These are phyloP conservation scores for Phoenix dactylifera DNA, from an alignment of 176 grass and related monocot species.

Conservation along the genomic window DNA sequence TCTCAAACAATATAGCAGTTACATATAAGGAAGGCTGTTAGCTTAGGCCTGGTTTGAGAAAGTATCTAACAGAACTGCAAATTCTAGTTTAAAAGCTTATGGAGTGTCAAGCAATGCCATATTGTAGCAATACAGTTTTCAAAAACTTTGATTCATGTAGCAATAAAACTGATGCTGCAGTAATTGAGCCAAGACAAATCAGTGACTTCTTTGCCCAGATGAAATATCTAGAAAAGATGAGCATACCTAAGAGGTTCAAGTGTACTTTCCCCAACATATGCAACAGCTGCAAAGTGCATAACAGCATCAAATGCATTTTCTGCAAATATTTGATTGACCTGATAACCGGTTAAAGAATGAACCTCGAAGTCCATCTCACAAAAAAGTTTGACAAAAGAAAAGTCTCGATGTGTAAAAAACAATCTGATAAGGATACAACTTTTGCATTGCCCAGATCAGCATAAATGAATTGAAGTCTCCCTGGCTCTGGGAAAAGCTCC, in stretches of 20 bases:
- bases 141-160: too few relatives aligned
- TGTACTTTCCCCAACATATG: constrained; percentile 97
- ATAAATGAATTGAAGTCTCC: constrained; percentile 97
- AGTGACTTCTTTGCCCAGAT: too few relatives aligned
- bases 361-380: not conserved
- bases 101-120: too few relatives aligned
- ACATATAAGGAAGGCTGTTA: too few relatives aligned
- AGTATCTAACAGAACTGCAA: too few relatives aligned
- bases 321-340: constrained; percentile 91
- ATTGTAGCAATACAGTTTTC: too few relatives aligned
- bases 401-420: not conserved
- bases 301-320: constrained; percentile 94
- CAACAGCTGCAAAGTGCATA: constrained; percentile 96
- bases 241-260: constrained; percentile 24
- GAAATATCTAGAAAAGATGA: too few relatives aligned
- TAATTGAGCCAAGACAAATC: too few relatives aligned
- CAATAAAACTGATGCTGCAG: too few relatives aligned
- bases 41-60: too few relatives aligned
- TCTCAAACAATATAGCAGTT: too few relatives aligned
- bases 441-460: constrained; percentile 85
- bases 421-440: constrained; percentile 52
- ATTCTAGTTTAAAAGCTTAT: too few relatives aligned
- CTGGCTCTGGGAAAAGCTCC: constrained; percentile 62
- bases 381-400: not conserved
- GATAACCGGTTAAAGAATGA: constrained; percentile 19